Base-by-base conservation (phyloP, 2,329 filamentous ascomycete genomes). In the Biscogniauxia sp. region DNA sequence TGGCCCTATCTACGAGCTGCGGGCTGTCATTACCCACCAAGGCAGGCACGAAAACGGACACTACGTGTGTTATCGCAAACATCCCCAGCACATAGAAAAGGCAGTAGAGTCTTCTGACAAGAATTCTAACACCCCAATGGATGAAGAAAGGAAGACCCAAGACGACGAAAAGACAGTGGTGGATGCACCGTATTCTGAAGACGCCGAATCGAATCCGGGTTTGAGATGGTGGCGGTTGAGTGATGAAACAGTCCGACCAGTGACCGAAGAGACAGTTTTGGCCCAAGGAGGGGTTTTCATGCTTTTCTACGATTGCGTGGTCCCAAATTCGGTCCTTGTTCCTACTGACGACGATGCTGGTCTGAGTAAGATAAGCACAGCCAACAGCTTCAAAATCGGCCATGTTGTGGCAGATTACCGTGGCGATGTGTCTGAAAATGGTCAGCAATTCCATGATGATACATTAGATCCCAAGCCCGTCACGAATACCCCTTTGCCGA, bases 31-130 rank as follows among this genome's bases (percentile, higher is more conserved):
- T 9, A 95, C 92, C 0, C 95, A 98, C 72, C 91, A 90, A 63
- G 95, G 95, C 3, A 84, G 90, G 32, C 95, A 98, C 73, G 93
- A 97, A 64, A 97, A 96, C 69, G 95, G 95, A 0, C 95, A 99
- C 76, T 98, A 99, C 69, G 88, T 97, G 49, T 96, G 92, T 73
- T 97, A 95, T 74, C 85, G 92, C 56, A 91, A 89, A 69, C 88
- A 92, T 69, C 81, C 85, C 17, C 70, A 71, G 9, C 63, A 59
- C 20, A 56, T 61, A 20, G 55, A 55, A 19, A 61, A 62, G 17
- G 50, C 56, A 11, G 54, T 61, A 7, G 58, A 60, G 28, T 23
- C 5, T 41, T 23, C 51, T 5, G 11, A 56, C 19, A 45, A 63
- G 20, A 45, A 61, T 17, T 41, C 60, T 1, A 54, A 60, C 5